Conservation (phyloP, 495 filamentous ascomycete genomes). For the Penicillium goetzii region DNA sequence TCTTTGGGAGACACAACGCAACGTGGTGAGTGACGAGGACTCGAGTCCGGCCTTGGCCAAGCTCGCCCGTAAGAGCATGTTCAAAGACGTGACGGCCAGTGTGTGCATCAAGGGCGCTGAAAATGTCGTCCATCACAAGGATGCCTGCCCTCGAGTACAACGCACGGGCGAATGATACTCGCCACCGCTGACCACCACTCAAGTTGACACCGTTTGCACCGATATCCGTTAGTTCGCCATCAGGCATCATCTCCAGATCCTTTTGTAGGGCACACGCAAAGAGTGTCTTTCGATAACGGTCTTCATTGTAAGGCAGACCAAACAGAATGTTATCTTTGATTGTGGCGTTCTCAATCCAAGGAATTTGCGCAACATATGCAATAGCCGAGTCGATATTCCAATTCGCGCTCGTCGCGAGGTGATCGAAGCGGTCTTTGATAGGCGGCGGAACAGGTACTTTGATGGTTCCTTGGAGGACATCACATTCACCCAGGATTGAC, state of each 20-base stretch:
- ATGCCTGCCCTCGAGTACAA: slow-evolving; percentile 81
- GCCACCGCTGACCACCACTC: slow-evolving; percentile 83
- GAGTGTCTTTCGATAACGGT: slow-evolving; percentile 67
- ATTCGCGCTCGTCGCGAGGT: slow-evolving; percentile 28
- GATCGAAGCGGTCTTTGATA: slow-evolving; percentile 32
- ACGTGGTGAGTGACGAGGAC: slow-evolving; percentile 85
- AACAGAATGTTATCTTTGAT: slow-evolving; percentile 76
- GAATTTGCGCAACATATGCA: slow-evolving; percentile 80
- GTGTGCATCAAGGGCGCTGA: slow-evolving; percentile 70
- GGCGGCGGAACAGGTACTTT: slow-evolving; percentile 45
- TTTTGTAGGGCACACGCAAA: slow-evolving; percentile 72
- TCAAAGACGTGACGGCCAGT: slow-evolving; percentile 80
- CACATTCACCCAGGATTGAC: slow-evolving; percentile 64
- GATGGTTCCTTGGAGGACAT: slow-evolving; percentile 51
- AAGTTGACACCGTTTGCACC: slow-evolving; percentile 83
- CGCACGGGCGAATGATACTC: slow-evolving; percentile 76
- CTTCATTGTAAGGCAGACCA: slow-evolving; percentile 66
- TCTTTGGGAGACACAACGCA: slow-evolving; percentile 67
- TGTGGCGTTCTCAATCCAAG: slow-evolving; percentile 84
- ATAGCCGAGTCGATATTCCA: slow-evolving; percentile 61
- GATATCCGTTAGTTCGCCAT: slow-evolving; percentile 79
- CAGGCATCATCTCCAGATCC: slow-evolving; percentile 72
- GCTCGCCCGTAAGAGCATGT: slow-evolving; percentile 68
- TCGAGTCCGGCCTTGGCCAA: slow-evolving; percentile 71
- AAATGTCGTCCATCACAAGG: slow-evolving; percentile 83